Evolutionary conservation across 2,329 filamentous ascomycete species (phyloP).

Genomic region (Cyanodermella asteris): DNA sequence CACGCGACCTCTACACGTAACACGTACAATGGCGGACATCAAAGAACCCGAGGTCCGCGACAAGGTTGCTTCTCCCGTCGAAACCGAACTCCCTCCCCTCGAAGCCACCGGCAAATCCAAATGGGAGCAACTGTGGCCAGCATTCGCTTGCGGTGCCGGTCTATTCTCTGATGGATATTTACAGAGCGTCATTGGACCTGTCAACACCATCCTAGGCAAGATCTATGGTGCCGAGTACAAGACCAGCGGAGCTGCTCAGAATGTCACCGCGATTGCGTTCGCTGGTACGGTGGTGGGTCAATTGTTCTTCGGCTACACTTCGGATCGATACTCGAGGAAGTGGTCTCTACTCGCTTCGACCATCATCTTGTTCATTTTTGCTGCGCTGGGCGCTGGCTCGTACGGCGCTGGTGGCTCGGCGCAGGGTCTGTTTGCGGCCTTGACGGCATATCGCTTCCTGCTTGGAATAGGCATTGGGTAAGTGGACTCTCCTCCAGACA

Average conservation of each 20-base stretch:
- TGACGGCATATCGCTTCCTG: conserved; percentile 72
- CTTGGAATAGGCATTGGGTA: conserved; percentile 58
- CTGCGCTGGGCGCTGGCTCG: conserved; percentile 52
- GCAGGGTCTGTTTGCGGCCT: conserved; percentile 51
- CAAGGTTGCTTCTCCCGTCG: too few species aligned
- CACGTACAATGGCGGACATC: too few species aligned
- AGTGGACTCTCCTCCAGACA: conserved; percentile 11
- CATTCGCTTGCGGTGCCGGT: conserved; percentile 73
- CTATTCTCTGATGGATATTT: conserved; percentile 84
- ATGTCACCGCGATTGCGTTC: conserved; percentile 66
- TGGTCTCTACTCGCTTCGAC: conserved; percentile 66
- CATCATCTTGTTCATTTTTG: conserved; percentile 65
- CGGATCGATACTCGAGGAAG: conserved; percentile 67
- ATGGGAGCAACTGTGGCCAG: conserved; percentile 42
- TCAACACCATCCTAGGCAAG: conserved; percentile 49
- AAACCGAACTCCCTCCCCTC: too few species aligned
- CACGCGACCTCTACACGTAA: too few species aligned
- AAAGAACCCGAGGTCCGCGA: too few species aligned
- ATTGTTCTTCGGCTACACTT: conserved; percentile 57
- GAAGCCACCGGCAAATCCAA: conserved; percentile 15
- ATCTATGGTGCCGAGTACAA: conserved; percentile 52
- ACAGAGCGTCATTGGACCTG: conserved; percentile 58
- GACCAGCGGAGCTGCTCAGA: conserved; percentile 45
- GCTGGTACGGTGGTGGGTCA: conserved; percentile 70
- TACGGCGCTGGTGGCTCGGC: conserved; percentile 51